phyloP scores from a whole-genome alignment of 2,329 filamentous ascomycete species.

The Microcyclosporella mali region DNA sequence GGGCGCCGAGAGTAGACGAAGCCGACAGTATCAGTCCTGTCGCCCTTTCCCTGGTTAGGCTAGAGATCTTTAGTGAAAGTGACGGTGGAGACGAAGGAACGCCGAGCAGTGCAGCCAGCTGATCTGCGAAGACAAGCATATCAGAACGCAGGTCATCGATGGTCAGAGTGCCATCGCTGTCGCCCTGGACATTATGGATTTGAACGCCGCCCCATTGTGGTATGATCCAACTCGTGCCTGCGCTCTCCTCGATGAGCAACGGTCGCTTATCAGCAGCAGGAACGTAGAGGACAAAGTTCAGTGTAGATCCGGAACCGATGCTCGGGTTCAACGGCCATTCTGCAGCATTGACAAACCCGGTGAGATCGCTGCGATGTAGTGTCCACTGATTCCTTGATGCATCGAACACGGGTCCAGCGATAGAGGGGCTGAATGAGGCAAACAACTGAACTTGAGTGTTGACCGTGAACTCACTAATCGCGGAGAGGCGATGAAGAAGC shows the following conservation, averaged over 20 bases:
- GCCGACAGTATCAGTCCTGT: constrained; percentile 81
- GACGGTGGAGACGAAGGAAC: constrained; percentile 72
- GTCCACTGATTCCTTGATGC: constrained; percentile 54
- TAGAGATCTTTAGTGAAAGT: constrained; percentile 75
- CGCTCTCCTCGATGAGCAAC: constrained; percentile 53
- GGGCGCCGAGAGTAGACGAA: constrained; percentile 86
- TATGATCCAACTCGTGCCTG: constrained; percentile 77
- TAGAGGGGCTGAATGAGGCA: constrained; percentile 60
- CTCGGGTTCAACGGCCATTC: constrained; percentile 96
- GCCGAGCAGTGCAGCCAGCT: constrained; percentile 81
- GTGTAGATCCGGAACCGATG: constrained; percentile 84
- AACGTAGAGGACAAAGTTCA: constrained; percentile 92
- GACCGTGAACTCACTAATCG: constrained; percentile 91
- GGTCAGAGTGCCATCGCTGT: constrained; percentile 45
- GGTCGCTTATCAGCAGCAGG: constrained; percentile 62
- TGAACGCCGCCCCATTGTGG: constrained; percentile 87
- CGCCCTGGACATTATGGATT: constrained; percentile 56
- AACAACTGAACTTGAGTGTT: constrained; percentile 96
- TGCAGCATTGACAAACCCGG: constrained; percentile 92
- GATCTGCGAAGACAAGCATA: constrained; percentile 83
- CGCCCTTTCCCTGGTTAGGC: constrained; percentile 76
- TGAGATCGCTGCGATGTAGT: constrained; percentile 77
- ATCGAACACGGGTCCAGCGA: constrained; percentile 52
- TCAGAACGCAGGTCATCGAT: constrained; percentile 66
- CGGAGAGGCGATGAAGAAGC: constrained; percentile 67